Base-by-base conservation (phyloP, 1,284 basidiomycete genomes). In the Ceratobasidium sp. region DNA sequence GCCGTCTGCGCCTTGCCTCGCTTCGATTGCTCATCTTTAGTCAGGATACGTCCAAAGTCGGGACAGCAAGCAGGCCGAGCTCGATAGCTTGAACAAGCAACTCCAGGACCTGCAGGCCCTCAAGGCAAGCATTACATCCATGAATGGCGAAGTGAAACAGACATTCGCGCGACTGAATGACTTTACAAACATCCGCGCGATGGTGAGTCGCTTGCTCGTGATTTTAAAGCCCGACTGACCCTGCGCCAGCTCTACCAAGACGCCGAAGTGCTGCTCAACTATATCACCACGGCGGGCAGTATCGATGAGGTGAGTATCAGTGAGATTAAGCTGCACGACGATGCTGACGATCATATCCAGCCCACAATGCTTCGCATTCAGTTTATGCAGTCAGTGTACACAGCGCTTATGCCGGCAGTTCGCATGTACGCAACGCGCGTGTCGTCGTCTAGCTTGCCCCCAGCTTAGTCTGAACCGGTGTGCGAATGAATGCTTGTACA, bases 301-400 rank as follows among this genome's bases (percentile, higher is more conserved):
- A 10, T 66, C 44, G 64, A 66, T n/a, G 64, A 66, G 64, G 64
- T 66, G 33, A 66, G 6, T 63, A 63, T 61, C 40, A 26, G n/a
- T 46, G 23, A 46, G 7, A 26, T 49, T n/a, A 26, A 26, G n/a
- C 42, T 66, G 40, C 6, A 44, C 40, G 44, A 46, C 42, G 40
- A n/a, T 66, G 42, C 40, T 46, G 12, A 60, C 56, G 15, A 49
- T 66, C 18, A 10, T 44, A 46, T 66, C 40, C 18, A 66, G 64
- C 18, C 40, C 39, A 66, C 23, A 13, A 26, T 46, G n/a, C n/a
- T 13, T 10, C 64, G 64, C 23, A 28, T 66, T 46, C 64, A 66
- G n/a, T 28, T 66, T 28, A 66, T 66, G 64, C 20, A 66, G 42
- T 10, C 64, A n/a, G 44, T 46, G 23, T 66, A 66, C 42, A 44